Evolutionary conservation across 257 asterid species (phyloP).

Genomic region (Solanum sitiens): DNA sequence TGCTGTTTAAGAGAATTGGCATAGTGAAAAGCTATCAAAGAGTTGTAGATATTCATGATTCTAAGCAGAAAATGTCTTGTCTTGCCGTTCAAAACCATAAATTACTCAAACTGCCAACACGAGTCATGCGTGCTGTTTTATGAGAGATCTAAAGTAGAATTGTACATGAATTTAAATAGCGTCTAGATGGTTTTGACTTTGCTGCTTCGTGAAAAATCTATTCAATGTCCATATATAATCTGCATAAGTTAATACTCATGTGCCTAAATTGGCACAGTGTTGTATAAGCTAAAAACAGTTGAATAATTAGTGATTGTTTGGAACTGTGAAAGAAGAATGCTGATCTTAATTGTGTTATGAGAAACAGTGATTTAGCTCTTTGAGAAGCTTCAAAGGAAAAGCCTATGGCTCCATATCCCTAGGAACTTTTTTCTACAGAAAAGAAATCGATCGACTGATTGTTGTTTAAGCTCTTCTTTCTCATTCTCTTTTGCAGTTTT

Average conservation of each 20-base stretch:
- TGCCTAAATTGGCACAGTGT: neutral
- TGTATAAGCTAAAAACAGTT: neutral
- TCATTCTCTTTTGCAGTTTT: conserved; percentile 39
- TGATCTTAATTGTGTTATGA: neutral
- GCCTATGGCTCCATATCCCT: neutral
- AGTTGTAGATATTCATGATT: neutral
- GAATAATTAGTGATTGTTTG: neutral
- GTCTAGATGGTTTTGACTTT: neutral
- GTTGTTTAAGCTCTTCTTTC: neutral
- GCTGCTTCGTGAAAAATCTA: neutral
- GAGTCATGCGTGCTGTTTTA: neutral
- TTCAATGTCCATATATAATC: neutral
- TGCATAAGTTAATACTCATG: neutral
- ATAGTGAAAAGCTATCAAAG: neutral
- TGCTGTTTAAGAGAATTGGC: neutral
- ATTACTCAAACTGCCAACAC: neutral
- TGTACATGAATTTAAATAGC: too few species aligned
- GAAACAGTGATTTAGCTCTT: neutral
- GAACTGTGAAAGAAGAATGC: neutral
- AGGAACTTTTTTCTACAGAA: neutral
- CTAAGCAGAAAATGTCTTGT: neutral
- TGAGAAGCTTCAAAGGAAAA: neutral
- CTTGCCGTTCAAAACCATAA: neutral
- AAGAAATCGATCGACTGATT: neutral
- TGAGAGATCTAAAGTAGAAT: neutral